Evolutionary conservation across 2,329 filamentous ascomycete species (phyloP), one percentile per base, ranked within the genome.

Genomic region (Cercospora beticola): DNA sequence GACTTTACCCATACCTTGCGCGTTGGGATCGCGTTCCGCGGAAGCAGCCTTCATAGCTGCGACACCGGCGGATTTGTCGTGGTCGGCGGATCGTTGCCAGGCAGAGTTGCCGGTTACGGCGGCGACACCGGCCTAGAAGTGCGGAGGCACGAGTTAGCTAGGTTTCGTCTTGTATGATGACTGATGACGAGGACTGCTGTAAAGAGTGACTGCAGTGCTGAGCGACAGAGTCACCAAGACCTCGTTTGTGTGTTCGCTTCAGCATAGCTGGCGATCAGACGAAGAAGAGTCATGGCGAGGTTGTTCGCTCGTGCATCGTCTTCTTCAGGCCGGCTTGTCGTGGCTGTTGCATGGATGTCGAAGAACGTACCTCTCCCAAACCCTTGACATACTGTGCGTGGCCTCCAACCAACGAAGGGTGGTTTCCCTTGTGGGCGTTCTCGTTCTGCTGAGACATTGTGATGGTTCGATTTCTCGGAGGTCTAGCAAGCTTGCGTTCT

Each of bases 381-480:
- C 89, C 90, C 75, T 91, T 92, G 75, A 87, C 84, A 75, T 90
- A 92, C 75, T 91, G 87, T 33, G 84, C 88, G 76, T 92, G 90
- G 52, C 86, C 84, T 68, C 84, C 82, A 54, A 91, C 76, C 71
- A 92, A 87, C 56, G 88, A 85, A 21, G 89, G 86, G 69, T 87
- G 81, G 68, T 83, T 72, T 58, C 75, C 65, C 70, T 80, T 68
- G 31, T 80, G 67, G 31, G 62, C 58, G 54, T 68, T 65, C n/a
- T 36, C 56, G 31, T 36, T 59, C 30, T 59, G 56, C 62, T 66
- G 65, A 54, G 69, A 60, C 56, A 64, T 65, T 62, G 46, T 21
- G 18, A 18, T 21, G 23, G 5, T 60, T 31, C 8, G 16, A 59
- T 8, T 65, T 21, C 85, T 73, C 14, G 23, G 18, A n/a, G 26